These are phyloP conservation scores for Fusarium drepaniforme DNA, from an alignment of 2,329 filamentous ascomycete genomes.

Conservation along the genomic window DNA sequence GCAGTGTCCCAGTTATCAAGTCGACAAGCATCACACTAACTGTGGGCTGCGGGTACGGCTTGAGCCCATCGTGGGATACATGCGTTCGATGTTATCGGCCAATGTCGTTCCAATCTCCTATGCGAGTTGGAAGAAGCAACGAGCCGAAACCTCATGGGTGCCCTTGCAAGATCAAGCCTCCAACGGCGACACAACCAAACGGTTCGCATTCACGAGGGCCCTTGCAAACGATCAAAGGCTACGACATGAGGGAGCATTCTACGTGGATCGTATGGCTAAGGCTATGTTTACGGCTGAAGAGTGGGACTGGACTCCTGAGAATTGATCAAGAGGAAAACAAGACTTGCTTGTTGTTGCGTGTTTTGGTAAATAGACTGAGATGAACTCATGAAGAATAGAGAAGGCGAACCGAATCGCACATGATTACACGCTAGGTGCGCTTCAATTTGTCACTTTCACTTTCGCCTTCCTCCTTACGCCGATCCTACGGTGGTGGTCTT, in stretches of 20 bases:
- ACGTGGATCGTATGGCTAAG: slow-evolving; percentile 63
- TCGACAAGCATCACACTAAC: slow-evolving; percentile 79
- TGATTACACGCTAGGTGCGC: not conserved
- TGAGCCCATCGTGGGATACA: slow-evolving; percentile 73
- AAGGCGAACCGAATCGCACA: slow-evolving; percentile 18
- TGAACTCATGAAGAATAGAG: slow-evolving; percentile 29
- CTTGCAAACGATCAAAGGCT: slow-evolving; percentile 64
- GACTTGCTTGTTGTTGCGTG: slow-evolving; percentile 20
- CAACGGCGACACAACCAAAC: slow-evolving; percentile 29
- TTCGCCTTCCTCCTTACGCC: not conserved
- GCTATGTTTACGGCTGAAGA: slow-evolving; percentile 66
- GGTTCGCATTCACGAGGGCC: slow-evolving; percentile 64
- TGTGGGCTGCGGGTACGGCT: slow-evolving; percentile 77
- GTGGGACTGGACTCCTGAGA: slow-evolving; percentile 72
- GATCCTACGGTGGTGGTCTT: slow-evolving; percentile 42
- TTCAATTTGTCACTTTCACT: not conserved
- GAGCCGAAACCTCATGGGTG: slow-evolving; percentile 57
- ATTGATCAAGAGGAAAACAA: slow-evolving; percentile 36
- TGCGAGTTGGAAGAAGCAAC: slow-evolving; percentile 60
- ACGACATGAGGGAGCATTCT: slow-evolving; percentile 61
- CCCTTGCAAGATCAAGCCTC: slow-evolving; percentile 29
- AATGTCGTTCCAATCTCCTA: slow-evolving; percentile 58
- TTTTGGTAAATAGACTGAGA: slow-evolving; percentile 36
- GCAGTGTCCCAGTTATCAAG: slow-evolving; percentile 78
- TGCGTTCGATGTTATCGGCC: slow-evolving; percentile 68